Conservation (phyloP, 257 asterid species). For the Leonotis leonurus region DNA sequence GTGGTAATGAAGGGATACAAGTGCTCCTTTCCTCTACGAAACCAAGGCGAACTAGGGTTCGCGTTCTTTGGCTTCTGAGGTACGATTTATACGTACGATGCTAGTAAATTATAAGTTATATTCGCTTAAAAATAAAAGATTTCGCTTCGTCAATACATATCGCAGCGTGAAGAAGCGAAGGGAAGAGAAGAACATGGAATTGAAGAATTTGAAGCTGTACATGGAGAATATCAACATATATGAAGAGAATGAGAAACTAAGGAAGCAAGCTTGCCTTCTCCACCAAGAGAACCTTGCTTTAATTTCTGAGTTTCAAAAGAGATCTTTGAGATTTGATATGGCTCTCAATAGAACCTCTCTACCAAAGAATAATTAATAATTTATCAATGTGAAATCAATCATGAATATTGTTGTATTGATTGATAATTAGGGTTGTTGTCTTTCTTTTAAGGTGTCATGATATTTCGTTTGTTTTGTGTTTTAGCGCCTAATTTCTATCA, state of each 20-base stretch:
- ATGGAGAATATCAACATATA: conserved; percentile 67
- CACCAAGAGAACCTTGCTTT: conserved; percentile 66
- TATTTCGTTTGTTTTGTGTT: no score
- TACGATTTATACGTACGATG: background rate
- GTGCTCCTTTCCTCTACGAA: background rate
- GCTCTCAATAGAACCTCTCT: no score
- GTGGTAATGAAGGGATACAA: background rate
- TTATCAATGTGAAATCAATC: no score
- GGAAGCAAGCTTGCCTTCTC: conserved; percentile 53
- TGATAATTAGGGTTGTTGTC: no score
- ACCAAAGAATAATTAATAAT: background rate
- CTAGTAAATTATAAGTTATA: no score
- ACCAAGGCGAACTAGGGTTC: conserved; percentile 4
- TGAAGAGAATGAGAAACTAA: conserved; percentile 57
- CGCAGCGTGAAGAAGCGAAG: conserved; percentile 27
- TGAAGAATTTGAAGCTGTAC: conserved; percentile 62
- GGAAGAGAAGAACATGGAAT: conserved; percentile 39
- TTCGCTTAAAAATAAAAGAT: no score
- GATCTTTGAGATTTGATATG: background rate
- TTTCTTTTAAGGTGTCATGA: no score
- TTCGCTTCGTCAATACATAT: no score
- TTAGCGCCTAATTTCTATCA: no score
- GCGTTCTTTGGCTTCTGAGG: conserved; percentile 4
- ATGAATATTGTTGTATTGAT: no score
- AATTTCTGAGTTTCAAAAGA: conserved; percentile 29